A percentile compares a stretch with the other conserved stretches of the same genome.
Conservation (phyloP, 1,284 basidiomycete species). For the Phellinidium pouzarii region DNA sequence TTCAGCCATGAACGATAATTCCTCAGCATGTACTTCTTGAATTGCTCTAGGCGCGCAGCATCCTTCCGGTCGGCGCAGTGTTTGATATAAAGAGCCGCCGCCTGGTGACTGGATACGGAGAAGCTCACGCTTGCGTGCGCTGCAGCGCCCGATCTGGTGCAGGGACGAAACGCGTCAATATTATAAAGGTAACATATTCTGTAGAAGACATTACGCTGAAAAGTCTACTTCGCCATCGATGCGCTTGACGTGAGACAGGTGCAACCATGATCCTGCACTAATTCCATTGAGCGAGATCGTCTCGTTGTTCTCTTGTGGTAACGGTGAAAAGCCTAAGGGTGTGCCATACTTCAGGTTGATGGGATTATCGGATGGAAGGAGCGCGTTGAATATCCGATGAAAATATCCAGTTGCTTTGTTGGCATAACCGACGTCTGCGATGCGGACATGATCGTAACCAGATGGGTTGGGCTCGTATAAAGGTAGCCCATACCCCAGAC, state of each 20-base stretch:
- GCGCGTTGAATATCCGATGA: slow-evolving; percentile 3
- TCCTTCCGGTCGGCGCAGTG: not conserved
- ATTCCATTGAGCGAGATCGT: not conserved
- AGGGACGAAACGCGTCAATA: not conserved
- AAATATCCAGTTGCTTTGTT: not conserved
- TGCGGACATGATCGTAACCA: not conserved
- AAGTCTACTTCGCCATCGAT: slow-evolving; percentile 1
- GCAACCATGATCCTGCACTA: not conserved
- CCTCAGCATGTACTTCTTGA: not conserved
- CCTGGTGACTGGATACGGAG: not conserved
- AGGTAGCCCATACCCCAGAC: not conserved
- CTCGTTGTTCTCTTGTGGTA: not conserved
- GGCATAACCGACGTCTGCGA: not conserved
- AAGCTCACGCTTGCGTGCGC: not conserved
- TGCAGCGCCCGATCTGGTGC: not conserved
- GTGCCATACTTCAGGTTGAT: not conserved
- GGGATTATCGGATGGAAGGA: not conserved
- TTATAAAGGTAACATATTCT: not conserved
- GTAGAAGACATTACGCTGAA: not conserved
- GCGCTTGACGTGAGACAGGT: not conserved
- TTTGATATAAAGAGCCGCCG: slow-evolving; percentile 1
- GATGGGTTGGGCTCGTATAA: slow-evolving; percentile 1
- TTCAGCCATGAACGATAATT: slow-evolving; percentile 1
- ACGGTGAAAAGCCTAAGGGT: not conserved
- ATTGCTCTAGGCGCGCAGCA: not conserved